Evolutionary conservation across 495 filamentous ascomycete genomes (phyloP).

Genomic region (Penicillium simplicissimum): DNA sequence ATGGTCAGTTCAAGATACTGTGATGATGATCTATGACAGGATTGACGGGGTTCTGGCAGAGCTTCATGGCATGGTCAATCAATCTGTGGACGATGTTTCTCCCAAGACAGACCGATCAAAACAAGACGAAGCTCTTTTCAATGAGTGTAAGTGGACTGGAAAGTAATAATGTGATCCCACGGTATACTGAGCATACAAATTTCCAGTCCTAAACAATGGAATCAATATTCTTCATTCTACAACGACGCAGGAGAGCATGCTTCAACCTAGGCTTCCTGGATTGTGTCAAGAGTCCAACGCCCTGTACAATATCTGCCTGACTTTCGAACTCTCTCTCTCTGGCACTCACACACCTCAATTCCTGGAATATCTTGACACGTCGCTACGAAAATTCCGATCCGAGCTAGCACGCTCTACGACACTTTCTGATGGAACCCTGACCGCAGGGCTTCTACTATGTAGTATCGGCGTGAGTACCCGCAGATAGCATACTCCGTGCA

Average conservation of each 20-base stretch:
- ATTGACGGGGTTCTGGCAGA: not conserved
- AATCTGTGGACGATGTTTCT: not conserved
- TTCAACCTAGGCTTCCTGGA: constrained; percentile 26
- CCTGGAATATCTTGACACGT: constrained; percentile 37
- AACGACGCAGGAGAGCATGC: constrained; percentile 22
- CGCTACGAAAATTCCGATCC: constrained; percentile 32
- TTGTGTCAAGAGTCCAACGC: constrained; percentile 34
- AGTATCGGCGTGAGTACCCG: constrained; percentile 37
- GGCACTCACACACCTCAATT: constrained; percentile 20
- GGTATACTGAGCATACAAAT: not conserved
- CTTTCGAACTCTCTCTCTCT: constrained; percentile 32
- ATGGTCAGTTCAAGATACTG: not conserved
- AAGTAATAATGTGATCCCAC: not conserved
- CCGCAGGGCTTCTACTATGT: constrained; percentile 37
- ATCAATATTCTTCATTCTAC: constrained; percentile 41
- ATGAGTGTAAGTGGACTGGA: constrained; percentile 27
- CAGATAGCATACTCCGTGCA: not conserved
- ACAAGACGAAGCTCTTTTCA: constrained; percentile 31
- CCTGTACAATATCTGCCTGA: constrained; percentile 36
- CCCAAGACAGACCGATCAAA: not conserved
- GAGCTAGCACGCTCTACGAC: constrained; percentile 30
- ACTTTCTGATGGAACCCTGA: constrained; percentile 36
- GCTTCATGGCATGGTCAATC: not conserved
- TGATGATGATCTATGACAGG: not conserved
- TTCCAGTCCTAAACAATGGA: constrained; percentile 30